A percentile compares a stretch with the other conserved stretches of the same genome.
These are phyloP conservation scores for Schwanniomyces sp. DNA, from an alignment of 805 yeast species.

Conservation along the genomic window DNA sequence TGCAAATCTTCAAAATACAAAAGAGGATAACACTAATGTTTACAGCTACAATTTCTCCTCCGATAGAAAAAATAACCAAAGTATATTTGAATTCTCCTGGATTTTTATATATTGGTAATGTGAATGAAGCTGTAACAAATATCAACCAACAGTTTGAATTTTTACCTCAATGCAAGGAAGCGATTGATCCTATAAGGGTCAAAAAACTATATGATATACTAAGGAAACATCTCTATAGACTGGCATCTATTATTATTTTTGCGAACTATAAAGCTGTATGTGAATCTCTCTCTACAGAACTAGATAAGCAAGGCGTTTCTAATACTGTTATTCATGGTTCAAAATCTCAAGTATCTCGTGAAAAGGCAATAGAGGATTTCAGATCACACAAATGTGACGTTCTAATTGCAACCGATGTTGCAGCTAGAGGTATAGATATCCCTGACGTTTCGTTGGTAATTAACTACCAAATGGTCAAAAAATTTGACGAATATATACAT, in stretches of 20 bases:
- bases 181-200: slow-evolving; percentile 36
- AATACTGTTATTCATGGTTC: slow-evolving; percentile 78
- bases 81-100: slow-evolving; percentile 63
- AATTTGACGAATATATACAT: slow-evolving; percentile 83
- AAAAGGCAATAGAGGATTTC: slow-evolving; percentile 64
- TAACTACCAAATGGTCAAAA: slow-evolving; percentile 79
- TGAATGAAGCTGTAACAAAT: slow-evolving; percentile 63
- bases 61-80: slow-evolving; percentile 65
- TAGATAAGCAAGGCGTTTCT: slow-evolving; percentile 45
- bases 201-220: slow-evolving; percentile 40
- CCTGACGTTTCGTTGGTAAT: slow-evolving; percentile 81
- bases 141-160: slow-evolving; percentile 66
- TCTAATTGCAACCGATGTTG: slow-evolving; percentile 90
- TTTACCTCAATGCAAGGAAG: slow-evolving; percentile 25
- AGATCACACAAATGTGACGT: slow-evolving; percentile 56
- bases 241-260: slow-evolving; percentile 62
- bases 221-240: slow-evolving; percentile 41
- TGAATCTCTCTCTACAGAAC: slow-evolving; percentile 58
- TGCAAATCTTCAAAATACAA: slow-evolving; percentile 35
- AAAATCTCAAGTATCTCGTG: slow-evolving; percentile 82
- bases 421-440: slow-evolving; percentile 95
- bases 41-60: slow-evolving; percentile 87
- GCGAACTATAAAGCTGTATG: slow-evolving; percentile 76
- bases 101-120: slow-evolving; percentile 63
- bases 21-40: slow-evolving; percentile 80